Evolutionary conservation across 1,139 yeast genomes (phyloP).

Genomic region (Magnusiomyces suaveolens): DNA sequence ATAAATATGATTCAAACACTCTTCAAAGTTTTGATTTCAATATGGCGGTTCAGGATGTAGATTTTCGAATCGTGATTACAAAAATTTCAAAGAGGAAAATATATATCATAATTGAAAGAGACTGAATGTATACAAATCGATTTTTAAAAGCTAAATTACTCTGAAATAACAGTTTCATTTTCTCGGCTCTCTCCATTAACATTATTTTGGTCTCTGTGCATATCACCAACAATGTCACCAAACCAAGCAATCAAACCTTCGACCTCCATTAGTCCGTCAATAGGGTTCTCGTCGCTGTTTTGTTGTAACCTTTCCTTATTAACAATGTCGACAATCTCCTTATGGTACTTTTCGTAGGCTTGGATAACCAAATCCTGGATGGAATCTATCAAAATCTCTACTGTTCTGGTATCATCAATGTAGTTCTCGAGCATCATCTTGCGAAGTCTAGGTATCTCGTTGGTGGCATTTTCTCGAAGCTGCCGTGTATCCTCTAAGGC

Average conservation of each 20-base stretch:
- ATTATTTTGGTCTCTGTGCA: constrained; percentile 19
- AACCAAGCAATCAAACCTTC: constrained; percentile 46
- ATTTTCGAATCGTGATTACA: no score
- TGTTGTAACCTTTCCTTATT: constrained; percentile 10
- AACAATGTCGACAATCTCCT: constrained; percentile 21
- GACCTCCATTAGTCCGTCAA: constrained; percentile 26
- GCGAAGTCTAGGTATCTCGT: constrained; percentile 48
- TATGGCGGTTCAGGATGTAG: no score
- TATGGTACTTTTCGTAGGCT: constrained; percentile 40
- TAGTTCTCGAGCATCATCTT: constrained; percentile 39
- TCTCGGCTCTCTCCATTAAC: background rate
- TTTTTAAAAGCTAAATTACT: no score
- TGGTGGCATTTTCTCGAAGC: constrained; percentile 41
- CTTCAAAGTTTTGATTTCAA: no score
- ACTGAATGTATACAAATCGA: no score
- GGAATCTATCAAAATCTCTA: constrained; percentile 47
- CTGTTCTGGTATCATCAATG: constrained; percentile 40
- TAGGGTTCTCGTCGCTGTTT: constrained; percentile 17
- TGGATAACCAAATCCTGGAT: constrained; percentile 47
- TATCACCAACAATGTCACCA: constrained; percentile 36
- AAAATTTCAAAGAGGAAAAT: no score
- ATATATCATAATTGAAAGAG: no score
- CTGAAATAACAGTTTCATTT: background rate
- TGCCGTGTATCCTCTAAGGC: constrained; percentile 32
- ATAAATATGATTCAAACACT: no score